Base-by-base conservation (phyloP, 2,329 filamentous ascomycete species). In the Paramyrothecium roridum region DNA sequence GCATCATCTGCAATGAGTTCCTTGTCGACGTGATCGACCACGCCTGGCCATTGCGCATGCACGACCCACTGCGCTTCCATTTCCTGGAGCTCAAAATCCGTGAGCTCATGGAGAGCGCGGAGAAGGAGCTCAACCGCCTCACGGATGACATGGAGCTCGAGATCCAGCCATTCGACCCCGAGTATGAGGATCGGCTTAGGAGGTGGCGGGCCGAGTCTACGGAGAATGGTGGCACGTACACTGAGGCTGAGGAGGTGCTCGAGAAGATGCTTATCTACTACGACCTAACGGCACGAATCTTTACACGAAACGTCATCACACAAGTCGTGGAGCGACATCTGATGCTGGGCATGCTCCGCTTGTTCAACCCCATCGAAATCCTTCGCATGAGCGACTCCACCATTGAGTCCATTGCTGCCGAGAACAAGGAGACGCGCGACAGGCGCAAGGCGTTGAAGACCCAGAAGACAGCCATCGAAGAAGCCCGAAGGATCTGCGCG, bases 211-310 rank as follows among this genome's bases (percentile, higher is more conserved):
- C 68, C 0, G 67, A 73, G 8, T 66, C 70, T 1, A 74, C 73
- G 0, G 67, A 74, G 57, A 73, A 80, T 8, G 78, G 76, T 1
- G 75, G 73, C 23, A 72, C 71, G 0, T 81, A 79, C 60, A 76
- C 74, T 2, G 78, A 81, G 55, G 79, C 79, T 0, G 77, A 81
- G 56, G 79, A 81, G 63, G 78, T 81, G 0, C 61, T 81, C 23
- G 79, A 81, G 65, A 81, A 81, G 71, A 81, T 81, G 79, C 70
- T 81, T 52, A 81, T 81, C 57, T 81, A 79, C 68, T 81, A 81
- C 58, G 78, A 81, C 43, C 72, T 81, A 10, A 79, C 78, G 2
- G 76, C 77, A 8, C 77, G 79, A 63, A 78, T 76, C 50, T 81
- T 80, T 56, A 80, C 78, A 26, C 72, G 79, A 53, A 81, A 81